These are phyloP conservation scores for Quercus ilex DNA, from an alignment of 306 rosid genomes.

Conservation along the genomic window DNA sequence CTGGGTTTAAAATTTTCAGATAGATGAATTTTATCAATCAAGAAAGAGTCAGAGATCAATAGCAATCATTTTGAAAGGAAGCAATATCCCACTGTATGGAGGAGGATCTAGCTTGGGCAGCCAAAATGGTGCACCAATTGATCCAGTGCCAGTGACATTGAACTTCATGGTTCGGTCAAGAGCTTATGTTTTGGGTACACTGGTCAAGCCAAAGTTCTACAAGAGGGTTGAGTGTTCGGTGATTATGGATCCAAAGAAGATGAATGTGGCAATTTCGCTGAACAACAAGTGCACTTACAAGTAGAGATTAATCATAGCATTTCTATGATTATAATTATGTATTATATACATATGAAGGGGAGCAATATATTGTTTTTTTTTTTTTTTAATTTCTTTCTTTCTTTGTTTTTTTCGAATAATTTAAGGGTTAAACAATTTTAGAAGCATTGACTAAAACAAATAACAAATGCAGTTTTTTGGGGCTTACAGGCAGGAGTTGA, in stretches of 20 bases:
- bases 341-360: no score
- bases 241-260: conserved; percentile 64
- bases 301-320: neutral
- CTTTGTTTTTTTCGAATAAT: neutral
- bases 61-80: conserved; percentile 47
- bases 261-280: conserved; percentile 55
- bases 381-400: no score
- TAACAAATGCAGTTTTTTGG: neutral
- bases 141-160: conserved; percentile 49
- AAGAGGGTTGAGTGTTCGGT: conserved; percentile 58
- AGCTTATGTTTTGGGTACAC: conserved; percentile 70
- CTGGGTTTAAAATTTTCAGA: neutral
- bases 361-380: no score
- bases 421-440: no score
- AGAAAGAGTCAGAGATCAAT: conserved; percentile 73
- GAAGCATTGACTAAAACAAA: neutral
- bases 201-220: conserved; percentile 78
- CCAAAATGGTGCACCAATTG: conserved; percentile 52
- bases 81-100: conserved; percentile 67
- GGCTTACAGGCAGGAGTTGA: neutral
- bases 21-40: conserved; percentile 50
- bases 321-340: no score
- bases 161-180: conserved; percentile 56
- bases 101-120: conserved; percentile 71
- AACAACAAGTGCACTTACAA: conserved; percentile 49